These are phyloP conservation scores for Periconia macrospinosa DNA, from an alignment of 2,329 filamentous ascomycete genomes.

Conservation along the genomic window DNA sequence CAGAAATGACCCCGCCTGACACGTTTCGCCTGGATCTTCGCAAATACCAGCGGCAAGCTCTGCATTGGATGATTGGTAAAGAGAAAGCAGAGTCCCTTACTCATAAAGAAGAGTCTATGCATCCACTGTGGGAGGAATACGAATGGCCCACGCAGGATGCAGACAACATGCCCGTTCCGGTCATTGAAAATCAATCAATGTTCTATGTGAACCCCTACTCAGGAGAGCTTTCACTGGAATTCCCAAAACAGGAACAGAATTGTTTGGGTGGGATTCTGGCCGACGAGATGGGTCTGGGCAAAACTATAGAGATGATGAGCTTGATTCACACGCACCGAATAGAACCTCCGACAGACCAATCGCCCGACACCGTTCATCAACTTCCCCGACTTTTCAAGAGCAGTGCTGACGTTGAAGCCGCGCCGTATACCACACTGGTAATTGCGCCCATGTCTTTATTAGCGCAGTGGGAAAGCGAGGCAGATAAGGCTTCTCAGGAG, in stretches of 20 bases:
- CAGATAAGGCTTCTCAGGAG: constrained; percentile 82
- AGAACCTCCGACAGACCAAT: constrained; percentile 45
- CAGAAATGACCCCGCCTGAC: constrained; percentile 78
- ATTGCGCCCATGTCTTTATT: constrained; percentile 96
- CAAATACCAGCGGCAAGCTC: constrained; percentile 91
- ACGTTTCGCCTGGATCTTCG: constrained; percentile 83
- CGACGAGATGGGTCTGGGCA: constrained; percentile 96
- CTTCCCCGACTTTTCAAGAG: constrained; percentile 65
- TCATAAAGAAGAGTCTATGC: constrained; percentile 77
- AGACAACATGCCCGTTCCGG: constrained; percentile 74
- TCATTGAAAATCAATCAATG: constrained; percentile 64
- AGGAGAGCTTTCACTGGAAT: constrained; percentile 87
- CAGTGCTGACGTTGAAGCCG: constrained; percentile 62
- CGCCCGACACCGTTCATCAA: constrained; percentile 55
- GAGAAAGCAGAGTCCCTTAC: constrained; percentile 77
- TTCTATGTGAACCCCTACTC: constrained; percentile 99
- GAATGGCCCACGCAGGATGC: constrained; percentile 84
- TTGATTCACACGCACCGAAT: constrained; percentile 82
- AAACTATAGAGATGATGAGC: constrained; percentile 98
- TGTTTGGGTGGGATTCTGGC: constrained; percentile 91
- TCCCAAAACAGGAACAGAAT: constrained; percentile 91
- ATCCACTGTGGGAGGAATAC: constrained; percentile 97
- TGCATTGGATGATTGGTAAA: constrained; percentile 96
- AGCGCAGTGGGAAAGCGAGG: constrained; percentile 97
- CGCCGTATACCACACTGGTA: constrained; percentile 88